Evolutionary conservation across 2,329 filamentous ascomycete species (phyloP).

Genomic region (Fusarium neocosmosporiellum): DNA sequence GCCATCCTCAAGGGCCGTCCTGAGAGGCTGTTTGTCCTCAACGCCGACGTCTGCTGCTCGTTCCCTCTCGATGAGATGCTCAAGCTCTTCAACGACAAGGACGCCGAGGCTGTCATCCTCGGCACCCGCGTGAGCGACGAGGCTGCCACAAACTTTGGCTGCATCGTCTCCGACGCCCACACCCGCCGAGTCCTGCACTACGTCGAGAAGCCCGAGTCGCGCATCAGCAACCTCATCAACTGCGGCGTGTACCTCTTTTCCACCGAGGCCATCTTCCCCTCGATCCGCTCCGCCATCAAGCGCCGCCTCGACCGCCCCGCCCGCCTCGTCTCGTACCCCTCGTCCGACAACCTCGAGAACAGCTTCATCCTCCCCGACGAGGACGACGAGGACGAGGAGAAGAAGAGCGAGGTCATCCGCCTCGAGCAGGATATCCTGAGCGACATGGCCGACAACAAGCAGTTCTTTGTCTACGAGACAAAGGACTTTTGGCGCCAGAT

Average conservation of each 20-base stretch:
- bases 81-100: constrained; percentile 90
- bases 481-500: constrained; percentile 99
- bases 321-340: constrained; percentile 93
- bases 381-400: constrained; percentile 79
- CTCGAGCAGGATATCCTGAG: constrained; percentile 97
- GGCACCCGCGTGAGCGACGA: constrained; percentile 93
- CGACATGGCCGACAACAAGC: constrained; percentile 95
- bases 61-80: constrained; percentile 98
- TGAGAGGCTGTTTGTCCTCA: constrained; percentile 96
- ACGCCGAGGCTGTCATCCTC: constrained; percentile 95
- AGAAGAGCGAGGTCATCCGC: constrained; percentile 87
- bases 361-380: constrained; percentile 59
- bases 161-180: constrained; percentile 94
- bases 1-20: constrained; percentile 96
- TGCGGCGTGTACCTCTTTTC: constrained; percentile 98
- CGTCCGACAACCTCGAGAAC: constrained; percentile 89
- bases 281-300: constrained; percentile 94
- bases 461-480: constrained; percentile 98
- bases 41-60: constrained; percentile 98
- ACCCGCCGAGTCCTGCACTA: constrained; percentile 97
- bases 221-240: constrained; percentile 99
- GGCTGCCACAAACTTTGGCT: constrained; percentile 94
- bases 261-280: constrained; percentile 95
- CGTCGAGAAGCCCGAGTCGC: constrained; percentile 97
- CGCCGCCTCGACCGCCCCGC: constrained; percentile 86